Evolutionary conservation across 2,329 filamentous ascomycete species (phyloP).

Genomic region (Fusarium bulbicola): DNA sequence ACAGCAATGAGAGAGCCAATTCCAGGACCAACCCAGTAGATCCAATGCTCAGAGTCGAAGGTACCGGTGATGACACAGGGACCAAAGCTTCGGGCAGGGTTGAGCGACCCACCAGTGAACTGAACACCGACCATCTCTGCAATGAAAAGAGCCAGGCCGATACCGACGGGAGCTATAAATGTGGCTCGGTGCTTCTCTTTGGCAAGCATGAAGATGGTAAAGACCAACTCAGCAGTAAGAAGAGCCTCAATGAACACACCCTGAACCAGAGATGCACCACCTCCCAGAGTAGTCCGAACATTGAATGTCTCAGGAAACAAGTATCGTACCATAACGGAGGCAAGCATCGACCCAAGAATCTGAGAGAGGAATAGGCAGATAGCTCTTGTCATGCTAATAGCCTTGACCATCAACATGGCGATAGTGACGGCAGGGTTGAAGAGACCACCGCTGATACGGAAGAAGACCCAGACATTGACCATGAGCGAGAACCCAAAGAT

Average conservation of each 20-base stretch:
- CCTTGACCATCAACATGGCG: slow-evolving; percentile 60
- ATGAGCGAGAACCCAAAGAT: slow-evolving; percentile 55
- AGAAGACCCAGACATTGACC: slow-evolving; percentile 60
- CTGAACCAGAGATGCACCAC: slow-evolving; percentile 52
- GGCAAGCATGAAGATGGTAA: slow-evolving; percentile 62
- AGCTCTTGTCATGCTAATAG: slow-evolving; percentile 56
- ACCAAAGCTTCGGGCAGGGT: slow-evolving; percentile 57
- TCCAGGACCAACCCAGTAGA: slow-evolving; percentile 54
- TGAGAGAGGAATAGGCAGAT: slow-evolving; percentile 60
- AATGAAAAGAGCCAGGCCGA: slow-evolving; percentile 57
- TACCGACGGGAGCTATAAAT: slow-evolving; percentile 59
- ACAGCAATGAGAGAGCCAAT: slow-evolving; percentile 49
- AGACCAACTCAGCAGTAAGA: slow-evolving; percentile 57
- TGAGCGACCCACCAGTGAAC: slow-evolving; percentile 59
- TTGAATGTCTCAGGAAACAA: slow-evolving; percentile 56
- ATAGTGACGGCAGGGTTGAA: slow-evolving; percentile 57
- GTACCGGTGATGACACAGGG: slow-evolving; percentile 54
- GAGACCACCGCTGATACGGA: slow-evolving; percentile 53
- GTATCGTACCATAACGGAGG: slow-evolving; percentile 53
- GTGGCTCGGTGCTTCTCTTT: slow-evolving; percentile 59
- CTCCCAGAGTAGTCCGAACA: slow-evolving; percentile 52
- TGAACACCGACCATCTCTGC: slow-evolving; percentile 56
- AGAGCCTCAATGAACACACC: slow-evolving; percentile 62
- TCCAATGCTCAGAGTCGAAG: slow-evolving; percentile 58
- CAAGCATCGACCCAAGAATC: slow-evolving; percentile 56